A percentile compares a stretch with the other conserved stretches of the same genome.
These are phyloP conservation scores for Septoria petroselini DNA, from an alignment of 2,329 filamentous ascomycete species.

Conservation along the genomic window DNA sequence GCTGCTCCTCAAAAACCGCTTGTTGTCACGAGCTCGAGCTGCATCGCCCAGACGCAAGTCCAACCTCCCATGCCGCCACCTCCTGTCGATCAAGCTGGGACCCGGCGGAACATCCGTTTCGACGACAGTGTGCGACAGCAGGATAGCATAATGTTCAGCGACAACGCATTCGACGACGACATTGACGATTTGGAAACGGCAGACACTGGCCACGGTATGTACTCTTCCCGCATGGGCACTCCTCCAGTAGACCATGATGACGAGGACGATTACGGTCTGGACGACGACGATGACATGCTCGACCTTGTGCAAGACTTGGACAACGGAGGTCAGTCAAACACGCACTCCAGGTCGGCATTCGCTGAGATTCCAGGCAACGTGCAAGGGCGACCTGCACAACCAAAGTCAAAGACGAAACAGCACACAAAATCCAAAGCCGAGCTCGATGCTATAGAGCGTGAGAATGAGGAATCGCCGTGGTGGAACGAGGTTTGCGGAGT, in stretches of 20 bases:
- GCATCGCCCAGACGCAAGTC: conserved; percentile 37
- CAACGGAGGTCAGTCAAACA: conserved; percentile 33
- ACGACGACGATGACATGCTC: conserved; percentile 42
- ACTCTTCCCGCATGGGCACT: conserved; percentile 40
- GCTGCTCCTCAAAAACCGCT: conserved; percentile 1
- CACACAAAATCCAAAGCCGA: conserved; percentile 23
- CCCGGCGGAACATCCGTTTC: background rate
- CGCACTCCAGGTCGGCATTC: conserved; percentile 31
- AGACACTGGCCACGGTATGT: conserved; percentile 34
- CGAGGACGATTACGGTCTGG: conserved; percentile 37
- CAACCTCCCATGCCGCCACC: conserved; percentile 23
- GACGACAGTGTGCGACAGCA: conserved; percentile 5
- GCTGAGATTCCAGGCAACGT: conserved; percentile 34
- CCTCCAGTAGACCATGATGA: conserved; percentile 32
- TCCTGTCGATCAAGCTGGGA: background rate
- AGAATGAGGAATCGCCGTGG: conserved; percentile 60
- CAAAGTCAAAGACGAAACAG: conserved; percentile 30
- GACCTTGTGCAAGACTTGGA: conserved; percentile 46
- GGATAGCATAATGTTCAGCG: conserved; percentile 4
- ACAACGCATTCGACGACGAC: conserved; percentile 24
- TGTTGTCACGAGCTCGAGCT: conserved; percentile 30
- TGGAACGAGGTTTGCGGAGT: conserved; percentile 77
- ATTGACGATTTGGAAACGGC: conserved; percentile 29
- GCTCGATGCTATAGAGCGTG: conserved; percentile 26
- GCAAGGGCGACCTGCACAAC: conserved; percentile 20